These are phyloP conservation scores for Moniliella sp. DNA, from an alignment of 1,284 basidiomycete species.

Conservation along the genomic window DNA sequence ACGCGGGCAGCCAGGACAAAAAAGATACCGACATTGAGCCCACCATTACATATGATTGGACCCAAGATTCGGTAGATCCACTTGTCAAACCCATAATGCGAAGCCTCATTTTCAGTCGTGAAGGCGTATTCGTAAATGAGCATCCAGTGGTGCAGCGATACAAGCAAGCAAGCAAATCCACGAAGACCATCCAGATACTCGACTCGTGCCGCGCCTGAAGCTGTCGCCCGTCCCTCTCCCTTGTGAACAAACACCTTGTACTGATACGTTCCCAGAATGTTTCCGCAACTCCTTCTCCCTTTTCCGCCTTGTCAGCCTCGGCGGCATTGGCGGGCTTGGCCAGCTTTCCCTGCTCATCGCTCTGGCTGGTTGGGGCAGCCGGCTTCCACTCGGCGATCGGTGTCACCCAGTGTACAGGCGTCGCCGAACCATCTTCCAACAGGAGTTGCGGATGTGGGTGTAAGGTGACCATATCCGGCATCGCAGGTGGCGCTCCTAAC, in stretches of 20 bases:
- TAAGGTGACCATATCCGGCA: too few species aligned
- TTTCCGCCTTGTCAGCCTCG: neutral
- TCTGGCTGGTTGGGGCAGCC: neutral
- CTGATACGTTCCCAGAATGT: too few species aligned
- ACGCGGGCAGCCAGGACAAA: slow-evolving; percentile 20
- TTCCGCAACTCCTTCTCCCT: too few species aligned
- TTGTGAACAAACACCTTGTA: slow-evolving; percentile 10
- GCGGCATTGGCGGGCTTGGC: neutral
- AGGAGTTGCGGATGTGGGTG: too few species aligned
- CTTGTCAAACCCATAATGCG: slow-evolving; percentile 14
- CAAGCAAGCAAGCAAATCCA: slow-evolving; percentile 22
- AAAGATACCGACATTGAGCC: slow-evolving; percentile 19
- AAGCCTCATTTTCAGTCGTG: slow-evolving; percentile 6
- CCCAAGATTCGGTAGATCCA: slow-evolving; percentile 16
- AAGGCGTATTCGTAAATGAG: slow-evolving; percentile 22
- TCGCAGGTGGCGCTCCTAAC: too few species aligned
- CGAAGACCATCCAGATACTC: slow-evolving; percentile 25
- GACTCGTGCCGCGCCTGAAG: slow-evolving; percentile 15
- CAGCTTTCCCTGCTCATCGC: neutral
- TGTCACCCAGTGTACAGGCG: neutral
- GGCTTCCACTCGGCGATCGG: too few species aligned
- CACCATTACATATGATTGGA: slow-evolving; percentile 14
- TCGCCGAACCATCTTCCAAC: too few species aligned
- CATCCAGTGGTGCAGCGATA: slow-evolving; percentile 24
- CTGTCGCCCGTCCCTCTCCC: slow-evolving; percentile 10